phyloP scores from a whole-genome alignment of 495 filamentous ascomycete species.

The Evernia prunastri region DNA sequence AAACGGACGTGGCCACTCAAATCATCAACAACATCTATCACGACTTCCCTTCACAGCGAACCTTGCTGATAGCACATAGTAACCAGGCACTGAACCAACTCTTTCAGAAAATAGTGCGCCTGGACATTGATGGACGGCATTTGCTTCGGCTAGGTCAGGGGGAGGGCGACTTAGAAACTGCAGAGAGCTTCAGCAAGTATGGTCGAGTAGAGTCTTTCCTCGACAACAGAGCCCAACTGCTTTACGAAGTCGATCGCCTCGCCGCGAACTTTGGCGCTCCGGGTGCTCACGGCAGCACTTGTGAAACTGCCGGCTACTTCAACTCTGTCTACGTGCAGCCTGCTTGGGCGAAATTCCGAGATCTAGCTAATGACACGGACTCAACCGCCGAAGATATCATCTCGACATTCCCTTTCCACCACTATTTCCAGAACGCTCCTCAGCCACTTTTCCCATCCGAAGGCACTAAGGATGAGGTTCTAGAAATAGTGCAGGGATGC shows the following conservation, averaged over 20 bases:
- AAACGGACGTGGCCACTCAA: constrained; percentile 96
- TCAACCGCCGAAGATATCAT: constrained; percentile 55
- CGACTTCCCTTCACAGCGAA: constrained; percentile 89
- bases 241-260: constrained; percentile 80
- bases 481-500: constrained; percentile 80
- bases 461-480: constrained; percentile 54
- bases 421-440: constrained; percentile 82
- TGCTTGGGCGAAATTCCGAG: constrained; percentile 80
- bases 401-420: constrained; percentile 79
- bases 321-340: constrained; percentile 84
- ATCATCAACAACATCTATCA: constrained; percentile 99
- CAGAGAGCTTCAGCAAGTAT: constrained; percentile 85
- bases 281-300: constrained; percentile 87
- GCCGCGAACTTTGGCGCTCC: constrained; percentile 76
- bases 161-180: constrained; percentile 85
- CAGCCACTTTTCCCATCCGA: constrained; percentile 70
- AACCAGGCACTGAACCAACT: constrained; percentile 97
- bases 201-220: constrained; percentile 94
- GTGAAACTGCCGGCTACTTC: constrained; percentile 96
- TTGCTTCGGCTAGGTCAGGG: constrained; percentile 88
- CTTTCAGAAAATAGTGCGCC: constrained; percentile 93
- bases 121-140: constrained; percentile 95
- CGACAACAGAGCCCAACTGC: constrained; percentile 71
- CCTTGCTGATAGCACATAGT: constrained; percentile 89
- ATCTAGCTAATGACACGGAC: constrained; percentile 43